Base-by-base conservation (phyloP, 257 asterid species). In the Dorcoceras hygrometricum region DNA sequence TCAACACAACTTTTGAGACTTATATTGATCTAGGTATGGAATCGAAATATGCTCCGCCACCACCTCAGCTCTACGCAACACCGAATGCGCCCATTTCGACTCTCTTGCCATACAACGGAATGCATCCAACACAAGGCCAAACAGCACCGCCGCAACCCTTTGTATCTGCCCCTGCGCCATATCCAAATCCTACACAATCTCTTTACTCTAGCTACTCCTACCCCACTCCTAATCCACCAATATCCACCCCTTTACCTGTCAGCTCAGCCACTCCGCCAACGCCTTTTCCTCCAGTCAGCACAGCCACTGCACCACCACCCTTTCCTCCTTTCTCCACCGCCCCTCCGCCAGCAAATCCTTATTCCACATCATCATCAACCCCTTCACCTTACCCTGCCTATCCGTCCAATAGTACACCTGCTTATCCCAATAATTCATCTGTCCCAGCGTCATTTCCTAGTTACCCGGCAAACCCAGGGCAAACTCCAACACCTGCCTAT, bases 71-170 rank as follows among this genome's bases (percentile, higher is more conserved):
- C 73, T 82, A 76, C 2, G 71, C 84, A 2, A 68, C 82, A 7
- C 86, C 86, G 5, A 64, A 62, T 16, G 79, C 84, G 8, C 29
- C 84, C 7, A 73, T 82, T 22, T 82, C 87, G 0, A 71, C 80
- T 10, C 82, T 82, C 53, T 60, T 82, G 62, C 84, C 87, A 0
- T 79, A 76, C 62, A 59, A 29, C 57, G 87, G 87, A 0, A 5
- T 62, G 56, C 14, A 43, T 43, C 32, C 67, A 5, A 39, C 63
- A 28, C 48, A 27, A 28, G 64, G 48, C 22, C 63, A 59, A 39
- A 19, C 51, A 14, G 70, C 63, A 51, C 23, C 59, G 0, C 76
- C 78, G 23, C 70, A 72, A 23, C 36, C 57, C 0, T 26, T n/a
- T 32, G 1, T 63, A 4, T 9, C 31, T 6, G 8, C 34, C 7